These are phyloP conservation scores for Clavispora carvajalis DNA, from an alignment of 805 yeast species.

Conservation along the genomic window DNA sequence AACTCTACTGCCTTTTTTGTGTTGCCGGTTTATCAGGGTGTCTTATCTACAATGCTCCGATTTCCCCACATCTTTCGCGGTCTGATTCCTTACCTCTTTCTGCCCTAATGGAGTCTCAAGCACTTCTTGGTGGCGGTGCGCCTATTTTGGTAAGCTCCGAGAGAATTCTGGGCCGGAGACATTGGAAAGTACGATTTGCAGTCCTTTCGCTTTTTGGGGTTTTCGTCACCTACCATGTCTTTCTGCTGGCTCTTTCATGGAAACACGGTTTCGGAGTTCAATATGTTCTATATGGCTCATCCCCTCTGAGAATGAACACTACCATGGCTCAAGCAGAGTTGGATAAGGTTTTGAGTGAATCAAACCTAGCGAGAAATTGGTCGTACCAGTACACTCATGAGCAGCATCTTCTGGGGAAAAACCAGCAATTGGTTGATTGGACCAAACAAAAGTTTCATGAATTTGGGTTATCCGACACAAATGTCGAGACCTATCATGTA, in stretches of 20 bases:
- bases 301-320: slow-evolving; percentile 1
- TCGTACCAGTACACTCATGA: slow-evolving; percentile 6
- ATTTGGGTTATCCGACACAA: slow-evolving; percentile 4
- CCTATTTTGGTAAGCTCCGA: background rate
- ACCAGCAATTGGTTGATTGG: slow-evolving; percentile 3
- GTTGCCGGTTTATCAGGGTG: too few relatives aligned
- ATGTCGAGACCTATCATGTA: slow-evolving; percentile 6
- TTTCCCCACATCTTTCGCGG: too few relatives aligned
- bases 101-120: background rate
- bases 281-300: slow-evolving; percentile 1
- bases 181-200: slow-evolving; percentile 4
- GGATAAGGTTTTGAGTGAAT: background rate
- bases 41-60: too few relatives aligned
- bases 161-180: background rate
- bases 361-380: slow-evolving; percentile 7
- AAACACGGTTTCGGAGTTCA: background rate
- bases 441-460: slow-evolving; percentile 5
- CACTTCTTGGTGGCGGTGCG: background rate
- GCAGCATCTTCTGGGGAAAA: slow-evolving; percentile 5
- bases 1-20: too few relatives aligned
- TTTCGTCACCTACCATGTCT: background rate
- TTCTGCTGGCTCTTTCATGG: background rate
- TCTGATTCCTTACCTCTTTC: background rate
- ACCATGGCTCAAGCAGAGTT: slow-evolving; percentile 2
- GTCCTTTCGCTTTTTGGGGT: slow-evolving; percentile 2